phyloP scores from a whole-genome alignment of 225 moss, liverwort and hornwort species.

The Pseudoscleropodium purum region DNA sequence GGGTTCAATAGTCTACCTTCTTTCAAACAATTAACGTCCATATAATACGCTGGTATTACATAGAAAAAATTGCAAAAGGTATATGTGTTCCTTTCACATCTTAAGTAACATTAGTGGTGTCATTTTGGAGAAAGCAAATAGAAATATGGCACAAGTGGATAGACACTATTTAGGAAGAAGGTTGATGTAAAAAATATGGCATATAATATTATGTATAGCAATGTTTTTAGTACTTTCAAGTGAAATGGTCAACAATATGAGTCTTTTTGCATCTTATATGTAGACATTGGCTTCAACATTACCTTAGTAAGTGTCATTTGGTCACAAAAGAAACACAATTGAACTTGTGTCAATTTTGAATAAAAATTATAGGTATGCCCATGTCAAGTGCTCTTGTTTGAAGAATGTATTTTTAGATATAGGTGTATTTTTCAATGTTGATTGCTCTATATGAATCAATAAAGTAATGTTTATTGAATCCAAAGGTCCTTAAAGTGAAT shows the following conservation, averaged over 20 bases:
- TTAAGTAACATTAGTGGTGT: background rate
- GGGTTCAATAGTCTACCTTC: background rate
- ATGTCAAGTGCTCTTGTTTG: no score
- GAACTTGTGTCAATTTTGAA: background rate
- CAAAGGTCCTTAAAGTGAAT: background rate
- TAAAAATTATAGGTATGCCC: background rate
- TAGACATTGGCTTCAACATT: rapidly evolving
- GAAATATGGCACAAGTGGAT: background rate
- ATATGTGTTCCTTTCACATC: background rate
- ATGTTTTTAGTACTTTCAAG: background rate
- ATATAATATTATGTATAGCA: background rate
- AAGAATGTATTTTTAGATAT: background rate
- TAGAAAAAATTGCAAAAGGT: background rate
- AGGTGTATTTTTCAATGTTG: background rate
- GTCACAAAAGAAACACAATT: background rate
- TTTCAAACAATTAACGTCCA: rapidly evolving
- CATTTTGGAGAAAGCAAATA: background rate
- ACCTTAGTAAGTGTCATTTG: rapidly evolving
- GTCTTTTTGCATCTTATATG: background rate
- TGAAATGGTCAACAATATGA: background rate
- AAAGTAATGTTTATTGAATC: background rate
- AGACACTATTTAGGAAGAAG: background rate
- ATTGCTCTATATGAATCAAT: background rate
- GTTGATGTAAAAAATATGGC: background rate
- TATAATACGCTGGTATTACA: background rate